Conservation (phyloP, 2,329 filamentous ascomycete species). For the Macrophomina phaseolina region DNA sequence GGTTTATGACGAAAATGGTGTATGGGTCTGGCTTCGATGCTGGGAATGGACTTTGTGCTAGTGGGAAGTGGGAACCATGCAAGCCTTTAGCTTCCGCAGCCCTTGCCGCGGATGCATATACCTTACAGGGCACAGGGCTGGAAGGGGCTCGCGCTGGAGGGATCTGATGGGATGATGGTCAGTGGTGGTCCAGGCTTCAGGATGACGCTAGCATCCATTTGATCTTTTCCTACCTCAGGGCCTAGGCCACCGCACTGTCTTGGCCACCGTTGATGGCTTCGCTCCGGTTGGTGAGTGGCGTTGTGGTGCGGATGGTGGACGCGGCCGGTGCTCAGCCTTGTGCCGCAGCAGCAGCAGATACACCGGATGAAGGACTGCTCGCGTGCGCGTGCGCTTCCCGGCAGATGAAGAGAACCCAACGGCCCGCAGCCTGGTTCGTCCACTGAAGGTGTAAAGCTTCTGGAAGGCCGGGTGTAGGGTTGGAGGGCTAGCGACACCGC, state of each 20-base stretch:
- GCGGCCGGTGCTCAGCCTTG: conserved; percentile 20
- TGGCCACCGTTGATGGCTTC: conserved; percentile 12
- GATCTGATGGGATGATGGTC: conserved; percentile 25
- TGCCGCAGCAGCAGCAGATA: conserved; percentile 10
- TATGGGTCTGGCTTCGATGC: conserved; percentile 14
- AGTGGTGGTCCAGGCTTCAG: conserved; percentile 13
- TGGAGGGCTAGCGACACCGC: neutral
- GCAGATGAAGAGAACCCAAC: neutral
- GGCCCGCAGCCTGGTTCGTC: neutral
- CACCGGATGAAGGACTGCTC: neutral
- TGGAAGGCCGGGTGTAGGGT: neutral
- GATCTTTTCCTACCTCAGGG: conserved; percentile 22
- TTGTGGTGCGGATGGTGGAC: neutral
- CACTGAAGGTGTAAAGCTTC: neutral
- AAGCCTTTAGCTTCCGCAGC: conserved; percentile 26
- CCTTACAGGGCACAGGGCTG: conserved; percentile 26
- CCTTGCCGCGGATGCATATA: conserved; percentile 27
- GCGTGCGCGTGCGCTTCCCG: conserved; percentile 3
- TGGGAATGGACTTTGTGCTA: conserved; percentile 22
- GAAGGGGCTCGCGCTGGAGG: conserved; percentile 14
- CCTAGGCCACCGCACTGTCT: conserved; percentile 20
- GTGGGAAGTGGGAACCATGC: conserved; percentile 23
- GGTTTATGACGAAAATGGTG: conserved; percentile 22
- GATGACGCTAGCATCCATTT: conserved; percentile 20
- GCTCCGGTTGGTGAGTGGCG: conserved; percentile 8